Conservation (phyloP, 441 rosid genomes). For the Flueggea neowawraea region DNA sequence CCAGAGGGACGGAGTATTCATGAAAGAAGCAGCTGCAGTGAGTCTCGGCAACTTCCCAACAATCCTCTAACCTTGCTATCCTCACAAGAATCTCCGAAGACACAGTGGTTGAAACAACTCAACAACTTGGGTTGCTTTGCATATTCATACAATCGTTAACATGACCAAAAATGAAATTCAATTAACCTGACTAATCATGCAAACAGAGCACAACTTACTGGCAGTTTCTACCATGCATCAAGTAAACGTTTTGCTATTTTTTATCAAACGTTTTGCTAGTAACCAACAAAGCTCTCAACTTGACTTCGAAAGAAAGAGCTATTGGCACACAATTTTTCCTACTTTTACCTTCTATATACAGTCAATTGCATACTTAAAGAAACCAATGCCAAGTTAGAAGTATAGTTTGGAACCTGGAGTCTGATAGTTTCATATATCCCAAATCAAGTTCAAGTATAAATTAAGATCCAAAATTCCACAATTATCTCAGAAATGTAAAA, state of each 20-base stretch:
- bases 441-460: no score
- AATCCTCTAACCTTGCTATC: slow-evolving; percentile 89
- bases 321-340: background rate
- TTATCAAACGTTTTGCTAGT: no score
- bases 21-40: slow-evolving; percentile 93
- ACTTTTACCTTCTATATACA: background rate
- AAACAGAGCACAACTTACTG: background rate
- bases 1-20: slow-evolving; percentile 74
- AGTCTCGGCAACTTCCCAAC: slow-evolving; percentile 98
- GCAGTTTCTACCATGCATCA: no score
- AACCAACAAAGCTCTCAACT: background rate
- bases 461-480: no score
- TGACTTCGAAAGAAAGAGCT: background rate
- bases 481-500: no score
- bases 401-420: no score
- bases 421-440: no score
- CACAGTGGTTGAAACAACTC: slow-evolving; percentile 61
- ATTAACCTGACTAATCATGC: background rate
- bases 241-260: no score
- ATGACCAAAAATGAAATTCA: background rate
- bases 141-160: slow-evolving; percentile 37
- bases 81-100: slow-evolving; percentile 85
- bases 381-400: background rate
- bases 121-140: slow-evolving; percentile 78
- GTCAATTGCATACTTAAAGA: background rate